phyloP scores from a whole-genome alignment of 805 yeast species.

The Saccharomycopsis selenospora region DNA sequence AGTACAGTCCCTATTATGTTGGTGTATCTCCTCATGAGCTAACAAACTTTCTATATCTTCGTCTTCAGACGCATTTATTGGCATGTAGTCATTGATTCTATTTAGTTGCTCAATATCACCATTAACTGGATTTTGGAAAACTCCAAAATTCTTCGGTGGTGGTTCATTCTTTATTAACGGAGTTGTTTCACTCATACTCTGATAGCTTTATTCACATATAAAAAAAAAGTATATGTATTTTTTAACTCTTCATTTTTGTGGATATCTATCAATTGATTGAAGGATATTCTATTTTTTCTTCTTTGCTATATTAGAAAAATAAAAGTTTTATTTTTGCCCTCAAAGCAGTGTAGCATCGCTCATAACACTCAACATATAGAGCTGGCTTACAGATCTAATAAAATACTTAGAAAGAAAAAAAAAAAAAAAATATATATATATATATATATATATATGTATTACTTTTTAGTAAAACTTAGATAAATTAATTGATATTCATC shows the following conservation, averaged over 20 bases:
- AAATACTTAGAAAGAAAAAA: too few species aligned
- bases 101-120: not conserved
- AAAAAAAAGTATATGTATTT: not conserved
- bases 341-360: not conserved
- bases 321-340: not conserved
- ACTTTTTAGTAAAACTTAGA: conserved; percentile 47
- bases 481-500: conserved; percentile 68
- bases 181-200: not conserved
- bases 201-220: not conserved
- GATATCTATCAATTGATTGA: too few species aligned
- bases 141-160: not conserved
- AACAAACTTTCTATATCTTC: conserved; percentile 1
- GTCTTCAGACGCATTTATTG: not conserved
- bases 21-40: not conserved
- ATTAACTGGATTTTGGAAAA: not conserved
- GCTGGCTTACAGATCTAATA: too few species aligned
- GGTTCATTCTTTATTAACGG: not conserved
- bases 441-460: not conserved
- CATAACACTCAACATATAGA: too few species aligned
- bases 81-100: not conserved
- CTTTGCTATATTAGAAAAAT: too few species aligned
- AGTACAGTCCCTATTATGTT: conserved; percentile 1
- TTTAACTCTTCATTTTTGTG: not conserved
- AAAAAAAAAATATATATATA: too few species aligned
- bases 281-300: too few species aligned